Evolutionary conservation across 305 asterid species (phyloP).

Genomic region (Nicotiana rustica): DNA sequence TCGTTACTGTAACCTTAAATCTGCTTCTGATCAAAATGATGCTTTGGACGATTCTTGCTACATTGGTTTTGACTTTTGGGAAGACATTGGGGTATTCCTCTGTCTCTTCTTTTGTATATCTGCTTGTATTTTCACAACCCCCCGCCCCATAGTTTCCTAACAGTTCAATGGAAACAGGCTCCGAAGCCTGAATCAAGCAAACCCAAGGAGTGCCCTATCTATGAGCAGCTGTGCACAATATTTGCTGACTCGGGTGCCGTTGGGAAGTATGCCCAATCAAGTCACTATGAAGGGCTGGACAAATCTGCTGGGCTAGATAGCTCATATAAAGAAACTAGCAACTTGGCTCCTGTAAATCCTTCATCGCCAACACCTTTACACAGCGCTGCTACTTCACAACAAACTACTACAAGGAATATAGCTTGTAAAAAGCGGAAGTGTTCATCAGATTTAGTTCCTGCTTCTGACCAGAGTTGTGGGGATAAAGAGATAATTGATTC

Average conservation of each 20-base stretch:
- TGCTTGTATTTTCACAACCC: not conserved
- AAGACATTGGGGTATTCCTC: conserved; percentile 73
- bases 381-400: conserved; percentile 54
- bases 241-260: conserved; percentile 86
- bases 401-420: conserved; percentile 43
- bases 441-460: conserved; percentile 51
- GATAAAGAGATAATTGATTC: conserved; percentile 55
- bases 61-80: conserved; percentile 88
- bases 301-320: conserved; percentile 46
- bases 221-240: conserved; percentile 74
- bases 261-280: conserved; percentile 92
- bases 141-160: not conserved
- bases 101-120: conserved; percentile 6
- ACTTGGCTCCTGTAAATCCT: conserved; percentile 53
- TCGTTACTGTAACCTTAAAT: conserved; percentile 73
- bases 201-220: conserved; percentile 83
- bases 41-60: conserved; percentile 71
- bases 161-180: conserved; percentile 52
- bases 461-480: conserved; percentile 53
- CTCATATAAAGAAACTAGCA: conserved; percentile 50
- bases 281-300: conserved; percentile 80
- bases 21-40: conserved; percentile 63
- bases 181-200: conserved; percentile 70
- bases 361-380: conserved; percentile 48
- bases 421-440: conserved; percentile 80